A percentile compares a stretch with the other conserved stretches of the same genome.
phyloP scores from a whole-genome alignment of 352 stramenopile species.

The Pythium oligandrum region DNA sequence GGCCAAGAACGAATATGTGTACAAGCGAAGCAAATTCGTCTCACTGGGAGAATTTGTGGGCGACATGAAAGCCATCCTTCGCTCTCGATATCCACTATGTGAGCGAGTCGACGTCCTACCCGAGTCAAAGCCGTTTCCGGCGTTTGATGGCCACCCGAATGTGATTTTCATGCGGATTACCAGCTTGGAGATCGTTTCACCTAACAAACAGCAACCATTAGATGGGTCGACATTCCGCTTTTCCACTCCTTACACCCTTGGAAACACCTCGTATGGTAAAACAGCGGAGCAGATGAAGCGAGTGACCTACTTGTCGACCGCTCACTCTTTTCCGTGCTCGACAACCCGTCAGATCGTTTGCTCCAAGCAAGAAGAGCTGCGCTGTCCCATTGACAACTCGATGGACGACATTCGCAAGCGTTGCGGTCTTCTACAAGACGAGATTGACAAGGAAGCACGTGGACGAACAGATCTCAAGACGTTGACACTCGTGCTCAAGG shows the following conservation, averaged over 20 bases:
- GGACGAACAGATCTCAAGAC: constrained; percentile 62
- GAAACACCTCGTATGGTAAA: constrained; percentile 43
- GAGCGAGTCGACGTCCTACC: constrained; percentile 57
- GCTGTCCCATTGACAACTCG: constrained; percentile 65
- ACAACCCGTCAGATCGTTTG: constrained; percentile 43
- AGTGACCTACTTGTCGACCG: constrained; percentile 42
- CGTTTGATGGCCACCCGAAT: constrained; percentile 38
- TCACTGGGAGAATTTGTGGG: constrained; percentile 62
- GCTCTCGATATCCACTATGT: constrained; percentile 42
- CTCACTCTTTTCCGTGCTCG: constrained; percentile 39
- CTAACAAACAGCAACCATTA: not conserved
- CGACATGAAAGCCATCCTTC: constrained; percentile 56
- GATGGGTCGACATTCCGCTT: constrained; percentile 30
- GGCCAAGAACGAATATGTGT: constrained; percentile 54
- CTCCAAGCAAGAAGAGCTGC: constrained; percentile 32
- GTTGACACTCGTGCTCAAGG: constrained; percentile 73
- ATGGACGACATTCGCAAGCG: constrained; percentile 78
- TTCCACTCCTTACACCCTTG: constrained; percentile 47
- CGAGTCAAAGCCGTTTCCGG: constrained; percentile 37
- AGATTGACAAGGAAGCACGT: constrained; percentile 46
- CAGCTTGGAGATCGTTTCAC: constrained; percentile 6
- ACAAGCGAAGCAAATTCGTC: constrained; percentile 65
- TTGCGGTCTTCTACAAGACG: constrained; percentile 39
- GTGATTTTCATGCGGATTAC: constrained; percentile 60
- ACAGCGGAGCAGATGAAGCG: constrained; percentile 72